phyloP scores from a whole-genome alignment of 169 alveolate species.

The Plasmodium falciparum region DNA sequence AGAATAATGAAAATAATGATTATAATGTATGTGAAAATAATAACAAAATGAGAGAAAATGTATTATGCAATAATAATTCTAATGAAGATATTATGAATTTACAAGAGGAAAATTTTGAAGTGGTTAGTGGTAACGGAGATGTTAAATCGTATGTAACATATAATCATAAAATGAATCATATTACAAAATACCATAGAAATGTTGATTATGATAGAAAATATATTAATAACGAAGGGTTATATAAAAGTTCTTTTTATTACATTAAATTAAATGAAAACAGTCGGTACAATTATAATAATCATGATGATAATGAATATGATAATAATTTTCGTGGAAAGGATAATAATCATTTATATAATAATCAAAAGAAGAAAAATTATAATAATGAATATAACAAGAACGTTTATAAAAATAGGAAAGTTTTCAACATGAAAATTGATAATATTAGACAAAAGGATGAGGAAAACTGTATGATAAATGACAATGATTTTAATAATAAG shows the following conservation, averaged over 20 bases:
- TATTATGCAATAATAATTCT: background rate
- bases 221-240: constrained; percentile 7
- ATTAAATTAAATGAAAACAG: constrained; percentile 25
- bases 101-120: constrained; percentile 18
- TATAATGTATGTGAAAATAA: background rate
- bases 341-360: background rate
- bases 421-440: constrained; percentile 2
- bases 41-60: constrained; percentile 2
- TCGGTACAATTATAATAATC: constrained; percentile 15
- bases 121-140: background rate
- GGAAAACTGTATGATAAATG: background rate
- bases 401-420: constrained; percentile 20
- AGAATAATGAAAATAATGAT: background rate
- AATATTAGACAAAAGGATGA: background rate
- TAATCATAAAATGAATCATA: constrained; percentile 15
- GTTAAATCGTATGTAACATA: background rate
- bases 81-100: constrained; percentile 20
- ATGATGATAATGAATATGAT: constrained; percentile 23
- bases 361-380: constrained; percentile 36
- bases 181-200: constrained; percentile 22
- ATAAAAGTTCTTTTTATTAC: background rate
- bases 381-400: constrained; percentile 36
- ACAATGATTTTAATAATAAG: background rate
- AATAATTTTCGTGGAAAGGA: constrained; percentile 15
- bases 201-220: constrained; percentile 7